Evolutionary conservation across 768 basidiomycete species (phyloP).

Genomic region (Suillus tomentosus): DNA sequence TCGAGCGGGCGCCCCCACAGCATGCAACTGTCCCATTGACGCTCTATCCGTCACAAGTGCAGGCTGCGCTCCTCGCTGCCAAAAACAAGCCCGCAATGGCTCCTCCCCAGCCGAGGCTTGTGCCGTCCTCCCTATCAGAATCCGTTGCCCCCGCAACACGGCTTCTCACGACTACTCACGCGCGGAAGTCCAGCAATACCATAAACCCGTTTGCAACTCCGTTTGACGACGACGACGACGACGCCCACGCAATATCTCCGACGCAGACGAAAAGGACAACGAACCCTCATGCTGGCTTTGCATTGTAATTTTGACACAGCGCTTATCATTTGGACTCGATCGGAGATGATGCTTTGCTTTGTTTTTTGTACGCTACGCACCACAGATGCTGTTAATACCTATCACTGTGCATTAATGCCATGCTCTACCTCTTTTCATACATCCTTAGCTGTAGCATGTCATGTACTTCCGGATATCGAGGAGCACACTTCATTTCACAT

Average conservation of each 20-base stretch:
- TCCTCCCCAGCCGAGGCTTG: constrained; percentile 5
- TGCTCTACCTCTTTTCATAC: constrained; percentile 4
- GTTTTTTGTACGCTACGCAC: constrained; percentile 11
- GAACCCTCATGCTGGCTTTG: constrained; percentile 51
- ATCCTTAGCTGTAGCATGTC: constrained; percentile 16
- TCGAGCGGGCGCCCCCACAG: constrained; percentile 24
- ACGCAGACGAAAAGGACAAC: constrained; percentile 46
- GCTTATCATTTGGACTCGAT: neutral
- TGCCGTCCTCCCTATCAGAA: constrained; percentile 20
- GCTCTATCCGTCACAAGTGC: constrained; percentile 21
- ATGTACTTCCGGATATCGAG: constrained; percentile 4
- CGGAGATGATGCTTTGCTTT: constrained; percentile 15
- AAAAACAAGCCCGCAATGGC: neutral
- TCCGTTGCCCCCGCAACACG: constrained; percentile 43
- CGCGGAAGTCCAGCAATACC: constrained; percentile 36
- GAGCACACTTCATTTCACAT: constrained; percentile 20
- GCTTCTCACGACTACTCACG: constrained; percentile 45
- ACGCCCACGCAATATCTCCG: constrained; percentile 41
- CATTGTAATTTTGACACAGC: constrained; percentile 27
- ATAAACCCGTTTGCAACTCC: constrained; percentile 71
- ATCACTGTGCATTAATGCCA: constrained; percentile 12
- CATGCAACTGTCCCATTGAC: constrained; percentile 20
- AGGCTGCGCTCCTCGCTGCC: constrained; percentile 14
- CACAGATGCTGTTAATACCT: constrained; percentile 12
- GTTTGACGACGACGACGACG: constrained; percentile 79